Conservation (phyloP, 2,329 filamentous ascomycete genomes). For the Arthrobotrys megalospora region DNA sequence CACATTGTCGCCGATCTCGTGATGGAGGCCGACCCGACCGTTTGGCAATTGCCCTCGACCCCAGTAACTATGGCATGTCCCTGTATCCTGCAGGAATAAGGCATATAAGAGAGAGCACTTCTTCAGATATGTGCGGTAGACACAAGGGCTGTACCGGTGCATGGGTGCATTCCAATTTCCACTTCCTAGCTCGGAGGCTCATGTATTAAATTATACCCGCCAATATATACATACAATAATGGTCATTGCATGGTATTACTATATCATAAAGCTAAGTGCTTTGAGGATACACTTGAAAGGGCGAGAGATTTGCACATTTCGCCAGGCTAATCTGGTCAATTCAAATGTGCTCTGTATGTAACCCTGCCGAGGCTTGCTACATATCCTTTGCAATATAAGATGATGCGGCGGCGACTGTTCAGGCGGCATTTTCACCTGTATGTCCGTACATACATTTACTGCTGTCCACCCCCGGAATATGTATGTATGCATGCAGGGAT, state of each 20-base stretch:
- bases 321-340: conserved; percentile 22
- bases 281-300: neutral
- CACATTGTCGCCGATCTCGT: conserved; percentile 35
- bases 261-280: neutral
- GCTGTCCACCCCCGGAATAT: neutral
- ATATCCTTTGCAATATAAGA: conserved; percentile 3
- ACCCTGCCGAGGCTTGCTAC: neutral
- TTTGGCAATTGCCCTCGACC: conserved; percentile 37
- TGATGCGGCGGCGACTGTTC: conserved; percentile 8
- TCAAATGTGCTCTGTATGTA: conserved; percentile 13
- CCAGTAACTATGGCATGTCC: conserved; percentile 16
- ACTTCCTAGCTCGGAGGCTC: too few species aligned
- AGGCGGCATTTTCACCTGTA: conserved; percentile 14
- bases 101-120: too few species aligned
- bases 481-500: conserved; percentile 32
- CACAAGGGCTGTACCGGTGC: too few species aligned
- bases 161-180: too few species aligned
- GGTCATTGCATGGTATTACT: neutral
- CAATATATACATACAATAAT: too few species aligned
- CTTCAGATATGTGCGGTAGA: too few species aligned
- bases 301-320: conserved; percentile 20
- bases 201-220: too few species aligned
- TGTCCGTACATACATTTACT: neutral
- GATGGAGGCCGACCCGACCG: conserved; percentile 47
- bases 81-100: neutral